Conservation (phyloP, 2,329 filamentous ascomycete species). For the Colletotrichum plurivorum region DNA sequence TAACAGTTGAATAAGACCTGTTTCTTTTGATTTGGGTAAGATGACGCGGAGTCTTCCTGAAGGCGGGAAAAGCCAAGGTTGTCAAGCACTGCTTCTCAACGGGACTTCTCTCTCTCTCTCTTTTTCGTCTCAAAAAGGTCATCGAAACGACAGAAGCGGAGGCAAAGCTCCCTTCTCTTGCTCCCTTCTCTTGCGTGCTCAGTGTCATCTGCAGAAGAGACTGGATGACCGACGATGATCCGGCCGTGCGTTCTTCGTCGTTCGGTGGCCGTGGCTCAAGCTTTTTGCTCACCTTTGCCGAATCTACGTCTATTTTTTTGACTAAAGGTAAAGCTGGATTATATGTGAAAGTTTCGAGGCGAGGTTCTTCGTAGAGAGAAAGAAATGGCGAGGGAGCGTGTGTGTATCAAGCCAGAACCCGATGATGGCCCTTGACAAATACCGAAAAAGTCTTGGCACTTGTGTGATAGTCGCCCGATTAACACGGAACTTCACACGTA, state of each 20-base stretch:
- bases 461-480: slow-evolving; percentile 22
- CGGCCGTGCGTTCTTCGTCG: slow-evolving; percentile 31
- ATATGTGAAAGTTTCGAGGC: too few species aligned
- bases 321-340: too few species aligned
- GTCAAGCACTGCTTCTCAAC: background rate
- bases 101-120: background rate
- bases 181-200: background rate
- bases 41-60: background rate
- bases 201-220: background rate
- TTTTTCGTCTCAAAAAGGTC: background rate
- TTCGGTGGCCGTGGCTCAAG: slow-evolving; percentile 7
- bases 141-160: background rate
- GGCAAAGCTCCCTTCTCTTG: background rate
- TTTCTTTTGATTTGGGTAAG: background rate
- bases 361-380: background rate
- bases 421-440: slow-evolving; percentile 23
- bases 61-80: background rate
- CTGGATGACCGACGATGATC: background rate
- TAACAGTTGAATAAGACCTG: background rate
- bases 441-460: slow-evolving; percentile 19
- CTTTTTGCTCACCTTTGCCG: background rate
- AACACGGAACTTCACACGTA: slow-evolving; percentile 1
- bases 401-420: slow-evolving; percentile 20
- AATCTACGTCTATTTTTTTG: background rate
- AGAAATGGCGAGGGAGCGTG: background rate